Evolutionary conservation across 2,329 filamentous ascomycete genomes (phyloP), one percentile per base, ranked within the genome.

Genomic region (Ophiocordyceps sinensis): DNA sequence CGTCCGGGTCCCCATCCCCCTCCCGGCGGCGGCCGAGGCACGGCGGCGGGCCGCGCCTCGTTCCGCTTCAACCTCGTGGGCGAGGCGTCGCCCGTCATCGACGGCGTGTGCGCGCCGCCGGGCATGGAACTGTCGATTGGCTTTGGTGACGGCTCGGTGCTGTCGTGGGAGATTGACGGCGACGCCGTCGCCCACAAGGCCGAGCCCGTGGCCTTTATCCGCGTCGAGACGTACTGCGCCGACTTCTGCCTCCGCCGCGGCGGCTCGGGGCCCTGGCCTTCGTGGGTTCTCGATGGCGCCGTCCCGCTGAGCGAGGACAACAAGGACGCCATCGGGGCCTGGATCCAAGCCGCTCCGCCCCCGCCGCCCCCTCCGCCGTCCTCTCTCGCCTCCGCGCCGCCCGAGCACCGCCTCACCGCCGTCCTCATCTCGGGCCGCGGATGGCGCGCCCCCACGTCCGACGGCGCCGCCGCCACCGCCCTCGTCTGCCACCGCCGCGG

Each of bases 121-220:
- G 44, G 49, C 3, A 56, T 60, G 44, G 51, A 60, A 17, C 50
- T 61, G 13, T 61, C 54, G 0, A 43, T 63, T 10, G 60, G 60
- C 14, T 61, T 61, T 44, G 48, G 50, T 13, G 57, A 60, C 39
- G 52, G 51, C 15, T 48, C 51, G 21, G 48, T 62, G 13, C 49
- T 61, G 11, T 53, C 55, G 6, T 63, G 60, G 60, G 59, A 62
- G 43, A 50, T 56, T 38, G 52, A 61, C 21, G 56, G 53, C n/a
- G 55, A 60, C 10, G 51, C 52, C 17, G 58, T 61, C 23, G 44
- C 51, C 6, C 44, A 47, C 10, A 55, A 50, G 28, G 41, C 44
- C 14, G 51, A 53, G 21, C 44, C 48, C 11, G 48, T 60, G 28
- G 45, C 48, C 23, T 62, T 60, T 39, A 47, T 63, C 17, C 58